Conservation (phyloP, 1,284 basidiomycete species). For the Fomes fomentarius region DNA sequence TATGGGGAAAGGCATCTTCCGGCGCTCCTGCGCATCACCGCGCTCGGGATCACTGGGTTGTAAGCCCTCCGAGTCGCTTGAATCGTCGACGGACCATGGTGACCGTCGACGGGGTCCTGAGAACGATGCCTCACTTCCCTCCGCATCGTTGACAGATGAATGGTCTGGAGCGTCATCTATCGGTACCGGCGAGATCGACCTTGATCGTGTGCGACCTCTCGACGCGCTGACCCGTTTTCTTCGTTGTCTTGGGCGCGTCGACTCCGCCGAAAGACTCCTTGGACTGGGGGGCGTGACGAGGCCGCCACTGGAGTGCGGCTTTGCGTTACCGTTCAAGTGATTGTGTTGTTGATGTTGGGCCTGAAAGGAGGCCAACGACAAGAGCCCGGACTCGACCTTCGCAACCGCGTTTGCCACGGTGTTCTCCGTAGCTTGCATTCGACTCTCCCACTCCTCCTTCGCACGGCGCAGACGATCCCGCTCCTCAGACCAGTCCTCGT, state of each 20-base stretch:
- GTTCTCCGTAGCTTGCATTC: slow-evolving; percentile 45
- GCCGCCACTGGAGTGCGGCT: slow-evolving; percentile 44
- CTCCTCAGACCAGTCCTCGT: slow-evolving; percentile 84
- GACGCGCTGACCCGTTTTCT: slow-evolving; percentile 36
- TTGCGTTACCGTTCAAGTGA: slow-evolving; percentile 48
- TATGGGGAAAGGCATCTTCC: slow-evolving; percentile 42
- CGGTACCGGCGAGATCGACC: slow-evolving; percentile 33
- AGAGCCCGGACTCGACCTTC: slow-evolving; percentile 52
- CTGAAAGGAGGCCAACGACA: slow-evolving; percentile 39
- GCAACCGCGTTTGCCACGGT: slow-evolving; percentile 40
- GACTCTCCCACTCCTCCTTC: slow-evolving; percentile 82
- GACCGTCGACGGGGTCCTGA: slow-evolving; percentile 39
- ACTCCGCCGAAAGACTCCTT: slow-evolving; percentile 66
- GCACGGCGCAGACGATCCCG: slow-evolving; percentile 76
- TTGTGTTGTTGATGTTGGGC: slow-evolving; percentile 38
- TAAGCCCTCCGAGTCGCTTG: slow-evolving; percentile 42
- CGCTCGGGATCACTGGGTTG: slow-evolving; percentile 24
- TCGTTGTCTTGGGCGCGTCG: slow-evolving; percentile 37
- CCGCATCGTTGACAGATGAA: slow-evolving; percentile 22
- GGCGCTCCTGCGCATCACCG: slow-evolving; percentile 20
- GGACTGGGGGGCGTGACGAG: slow-evolving; percentile 77
- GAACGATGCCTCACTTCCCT: slow-evolving; percentile 30
- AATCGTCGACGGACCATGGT: slow-evolving; percentile 42
- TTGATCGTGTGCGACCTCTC: slow-evolving; percentile 37
- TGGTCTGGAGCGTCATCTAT: slow-evolving; percentile 27